Percentiles rank a stretch among this genome's conserved stretches.
These are phyloP conservation scores for Polychytrium aggregatum DNA, from an alignment of 192 early-diverging fungal genomes.

Conservation along the genomic window DNA sequence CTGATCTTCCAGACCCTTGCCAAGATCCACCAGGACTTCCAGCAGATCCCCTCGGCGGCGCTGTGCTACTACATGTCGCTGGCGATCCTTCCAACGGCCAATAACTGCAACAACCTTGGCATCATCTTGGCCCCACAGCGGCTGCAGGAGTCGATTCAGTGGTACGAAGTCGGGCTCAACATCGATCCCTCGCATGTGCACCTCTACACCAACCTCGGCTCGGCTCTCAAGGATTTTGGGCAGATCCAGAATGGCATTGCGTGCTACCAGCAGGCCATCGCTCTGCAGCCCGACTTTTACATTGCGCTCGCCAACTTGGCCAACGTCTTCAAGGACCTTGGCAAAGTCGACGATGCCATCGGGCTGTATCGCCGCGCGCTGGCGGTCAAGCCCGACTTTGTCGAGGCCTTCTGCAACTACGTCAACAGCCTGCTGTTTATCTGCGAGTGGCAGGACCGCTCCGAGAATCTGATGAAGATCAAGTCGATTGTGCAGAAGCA, in stretches of 20 bases:
- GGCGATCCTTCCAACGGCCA: conserved; percentile 67
- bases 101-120: conserved; percentile 85
- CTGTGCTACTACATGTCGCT: conserved; percentile 78
- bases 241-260: conserved; percentile 69
- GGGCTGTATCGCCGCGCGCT: conserved; percentile 76
- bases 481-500: conserved; percentile 70
- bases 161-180: conserved; percentile 75
- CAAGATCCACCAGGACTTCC: conserved; percentile 76
- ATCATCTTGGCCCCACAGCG: conserved; percentile 65
- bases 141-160: conserved; percentile 67
- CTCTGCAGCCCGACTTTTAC: conserved; percentile 75
- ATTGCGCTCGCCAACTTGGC: conserved; percentile 88
- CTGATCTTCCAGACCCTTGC: conserved; percentile 72
- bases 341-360: conserved; percentile 78
- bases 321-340: conserved; percentile 87
- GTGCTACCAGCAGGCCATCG: conserved; percentile 84
- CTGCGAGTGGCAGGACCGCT: conserved; percentile 80
- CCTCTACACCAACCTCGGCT: conserved; percentile 88
- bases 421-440: conserved; percentile 80
- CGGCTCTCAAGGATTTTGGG: conserved; percentile 80
- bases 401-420: conserved; percentile 83
- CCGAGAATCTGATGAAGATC: conserved; percentile 60
- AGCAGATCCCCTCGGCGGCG: conserved; percentile 56
- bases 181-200: conserved; percentile 78
- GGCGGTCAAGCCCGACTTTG: conserved; percentile 76